A percentile compares a stretch with the other conserved stretches of the same genome.
phyloP scores from a whole-genome alignment of 2,329 filamentous ascomycete genomes.

The Dactylella cylindrospora region DNA sequence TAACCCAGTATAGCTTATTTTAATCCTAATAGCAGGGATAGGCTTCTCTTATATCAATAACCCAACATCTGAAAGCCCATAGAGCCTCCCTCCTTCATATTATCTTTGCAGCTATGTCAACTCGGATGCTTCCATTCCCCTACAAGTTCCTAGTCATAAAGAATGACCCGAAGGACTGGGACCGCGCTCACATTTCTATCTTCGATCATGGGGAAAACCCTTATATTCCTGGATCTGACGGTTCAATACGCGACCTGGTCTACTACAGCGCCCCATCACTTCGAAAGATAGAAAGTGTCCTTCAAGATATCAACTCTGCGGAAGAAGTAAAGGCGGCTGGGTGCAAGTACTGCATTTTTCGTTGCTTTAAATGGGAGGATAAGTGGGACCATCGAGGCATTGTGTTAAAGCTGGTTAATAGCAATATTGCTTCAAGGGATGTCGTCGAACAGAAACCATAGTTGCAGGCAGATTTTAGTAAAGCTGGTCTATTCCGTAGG shows the following conservation, averaged over 20 bases:
- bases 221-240: too few relatives aligned
- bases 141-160: constrained; percentile 13
- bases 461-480: too few relatives aligned
- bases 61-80: too few relatives aligned
- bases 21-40: too few relatives aligned
- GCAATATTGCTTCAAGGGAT: neutral
- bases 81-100: too few relatives aligned
- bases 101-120: too few relatives aligned
- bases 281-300: neutral
- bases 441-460: neutral
- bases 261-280: neutral
- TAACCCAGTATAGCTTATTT: too few relatives aligned
- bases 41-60: too few relatives aligned
- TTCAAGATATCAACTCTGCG: constrained; percentile 8
- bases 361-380: neutral
- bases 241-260: neutral
- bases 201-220: constrained; percentile 4
- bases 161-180: constrained; percentile 2
- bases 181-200: neutral
- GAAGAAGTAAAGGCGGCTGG: constrained; percentile 6
- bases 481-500: too few relatives aligned
- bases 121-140: constrained; percentile 9
- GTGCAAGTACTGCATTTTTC: constrained; percentile 9
- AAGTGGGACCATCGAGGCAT: neutral
- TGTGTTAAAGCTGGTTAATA: constrained; percentile 5